Evolutionary conservation across 1,139 yeast genomes (phyloP).

Genomic region (Pichia sp.): DNA sequence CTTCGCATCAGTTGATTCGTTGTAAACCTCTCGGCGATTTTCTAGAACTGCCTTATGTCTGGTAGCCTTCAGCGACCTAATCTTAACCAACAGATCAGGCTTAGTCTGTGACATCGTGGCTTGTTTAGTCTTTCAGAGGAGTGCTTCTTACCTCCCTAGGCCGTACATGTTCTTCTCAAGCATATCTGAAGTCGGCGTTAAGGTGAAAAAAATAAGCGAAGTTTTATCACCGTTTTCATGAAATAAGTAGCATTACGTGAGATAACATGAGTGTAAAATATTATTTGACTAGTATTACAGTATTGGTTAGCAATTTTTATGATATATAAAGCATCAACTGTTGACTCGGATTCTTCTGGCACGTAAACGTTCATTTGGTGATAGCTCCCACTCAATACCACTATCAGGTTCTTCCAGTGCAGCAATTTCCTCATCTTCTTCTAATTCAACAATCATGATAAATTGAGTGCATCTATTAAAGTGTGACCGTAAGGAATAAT

Average conservation of each 20-base stretch:
- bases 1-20: conserved; percentile 11
- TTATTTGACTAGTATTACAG: no score
- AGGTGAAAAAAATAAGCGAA: no score
- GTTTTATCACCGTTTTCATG: no score
- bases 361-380: conserved; percentile 63
- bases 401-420: conserved; percentile 28
- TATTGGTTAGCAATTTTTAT: no score
- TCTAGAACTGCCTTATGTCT: conserved; percentile 8
- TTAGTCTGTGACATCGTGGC: neutral
- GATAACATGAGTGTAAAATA: no score
- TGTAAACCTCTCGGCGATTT: conserved; percentile 13
- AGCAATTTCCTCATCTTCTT: conserved; percentile 53
- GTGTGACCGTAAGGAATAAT: conserved; percentile 67
- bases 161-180: no score
- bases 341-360: conserved; percentile 36
- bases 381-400: conserved; percentile 59
- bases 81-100: neutral
- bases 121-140: no score
- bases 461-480: conserved; percentile 80
- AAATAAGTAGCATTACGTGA: no score
- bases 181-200: no score
- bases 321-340: no score
- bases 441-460: conserved; percentile 73
- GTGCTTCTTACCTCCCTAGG: no score
- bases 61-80: conserved; percentile 5